These are phyloP conservation scores for Neurospora discreta DNA, from an alignment of 495 filamentous ascomycete genomes.

Conservation along the genomic window DNA sequence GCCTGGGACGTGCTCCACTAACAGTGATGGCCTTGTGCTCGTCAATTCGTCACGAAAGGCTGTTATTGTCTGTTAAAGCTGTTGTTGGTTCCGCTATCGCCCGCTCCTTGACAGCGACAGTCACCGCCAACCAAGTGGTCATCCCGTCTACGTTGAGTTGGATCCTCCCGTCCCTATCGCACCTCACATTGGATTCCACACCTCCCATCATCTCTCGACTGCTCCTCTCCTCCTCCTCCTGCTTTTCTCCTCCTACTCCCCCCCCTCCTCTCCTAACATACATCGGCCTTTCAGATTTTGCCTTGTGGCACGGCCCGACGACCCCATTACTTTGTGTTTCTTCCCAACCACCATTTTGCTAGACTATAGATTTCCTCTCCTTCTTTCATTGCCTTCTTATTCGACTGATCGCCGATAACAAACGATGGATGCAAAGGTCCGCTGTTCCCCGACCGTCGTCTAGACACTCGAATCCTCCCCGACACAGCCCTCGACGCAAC, in stretches of 20 bases:
- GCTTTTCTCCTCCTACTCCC: too few species aligned
- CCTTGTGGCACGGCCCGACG: neutral
- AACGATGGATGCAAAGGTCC: conserved; percentile 21
- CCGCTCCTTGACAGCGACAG: neutral
- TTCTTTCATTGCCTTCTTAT: neutral
- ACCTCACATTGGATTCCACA: too few species aligned
- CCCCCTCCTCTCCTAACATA: neutral
- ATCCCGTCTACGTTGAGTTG: conserved; percentile 10
- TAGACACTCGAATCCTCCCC: neutral
- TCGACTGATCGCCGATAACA: neutral
- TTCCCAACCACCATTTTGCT: conserved; percentile 1
- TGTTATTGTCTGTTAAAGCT: neutral
- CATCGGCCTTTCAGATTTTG: neutral
- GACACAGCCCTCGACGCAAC: neutral
- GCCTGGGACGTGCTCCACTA: neutral
- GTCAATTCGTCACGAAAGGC: neutral
- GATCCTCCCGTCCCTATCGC: neutral
- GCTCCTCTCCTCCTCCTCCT: neutral
- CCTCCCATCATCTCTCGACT: neutral
- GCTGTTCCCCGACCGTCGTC: neutral
- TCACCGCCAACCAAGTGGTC: conserved; percentile 21
- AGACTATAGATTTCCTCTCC: neutral
- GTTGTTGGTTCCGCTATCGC: neutral
- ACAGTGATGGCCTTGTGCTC: neutral
- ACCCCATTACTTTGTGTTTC: neutral